phyloP scores from a whole-genome alignment of 208 protist species.

The Vickermania spadyakhi region DNA sequence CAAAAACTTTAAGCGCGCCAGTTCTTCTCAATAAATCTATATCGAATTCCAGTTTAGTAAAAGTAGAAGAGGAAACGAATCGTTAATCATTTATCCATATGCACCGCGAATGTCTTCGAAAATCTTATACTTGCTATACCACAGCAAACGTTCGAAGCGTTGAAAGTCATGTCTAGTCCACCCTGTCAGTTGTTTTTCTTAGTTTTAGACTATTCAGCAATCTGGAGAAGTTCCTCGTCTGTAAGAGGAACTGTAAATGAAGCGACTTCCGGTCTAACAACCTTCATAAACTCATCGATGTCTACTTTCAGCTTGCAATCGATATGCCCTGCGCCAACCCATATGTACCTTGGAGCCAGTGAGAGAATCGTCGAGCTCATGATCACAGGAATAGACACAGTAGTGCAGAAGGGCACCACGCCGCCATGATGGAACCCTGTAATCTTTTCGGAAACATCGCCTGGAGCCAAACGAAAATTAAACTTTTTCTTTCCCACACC shows the following conservation, averaged over 20 bases:
- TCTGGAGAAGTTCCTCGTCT: slow-evolving; percentile 67
- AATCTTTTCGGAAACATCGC: slow-evolving; percentile 30
- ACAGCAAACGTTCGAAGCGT: too few relatives aligned
- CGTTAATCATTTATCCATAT: neutral
- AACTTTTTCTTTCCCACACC: slow-evolving; percentile 85
- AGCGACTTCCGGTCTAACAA: slow-evolving; percentile 52
- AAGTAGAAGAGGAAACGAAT: neutral
- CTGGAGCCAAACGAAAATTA: slow-evolving; percentile 70
- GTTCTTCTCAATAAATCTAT: too few relatives aligned
- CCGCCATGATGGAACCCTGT: slow-evolving; percentile 68
- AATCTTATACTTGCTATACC: too few relatives aligned
- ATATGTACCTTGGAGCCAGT: slow-evolving; percentile 46
- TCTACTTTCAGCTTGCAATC: slow-evolving; percentile 75
- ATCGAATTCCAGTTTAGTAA: too few relatives aligned
- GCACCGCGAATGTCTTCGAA: too few relatives aligned
- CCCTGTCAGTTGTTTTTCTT: too few relatives aligned
- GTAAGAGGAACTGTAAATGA: slow-evolving; percentile 51
- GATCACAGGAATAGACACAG: slow-evolving; percentile 48
- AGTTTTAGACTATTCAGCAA: too few relatives aligned
- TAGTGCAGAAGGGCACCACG: slow-evolving; percentile 58
- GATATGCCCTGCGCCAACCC: slow-evolving; percentile 74
- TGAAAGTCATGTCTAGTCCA: too few relatives aligned
- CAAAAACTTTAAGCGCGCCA: too few relatives aligned
- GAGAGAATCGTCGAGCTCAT: slow-evolving; percentile 37
- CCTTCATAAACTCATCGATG: slow-evolving; percentile 43